Conservation (phyloP, 169 alveolate species). For the Plasmodium inui region DNA sequence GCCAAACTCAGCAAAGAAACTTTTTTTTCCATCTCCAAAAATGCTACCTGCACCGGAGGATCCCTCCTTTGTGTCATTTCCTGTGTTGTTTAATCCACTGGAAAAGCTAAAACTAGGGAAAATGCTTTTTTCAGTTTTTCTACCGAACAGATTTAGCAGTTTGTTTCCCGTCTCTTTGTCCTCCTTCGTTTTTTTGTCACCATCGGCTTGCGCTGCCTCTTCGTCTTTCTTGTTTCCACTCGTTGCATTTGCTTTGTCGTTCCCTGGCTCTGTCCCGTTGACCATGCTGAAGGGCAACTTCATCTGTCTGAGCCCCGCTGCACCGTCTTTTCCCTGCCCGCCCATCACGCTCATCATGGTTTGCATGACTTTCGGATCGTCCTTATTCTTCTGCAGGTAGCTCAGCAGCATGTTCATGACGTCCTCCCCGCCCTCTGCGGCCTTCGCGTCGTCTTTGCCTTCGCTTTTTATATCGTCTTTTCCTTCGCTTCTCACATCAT, state of each 20-base stretch:
- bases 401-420: constrained; percentile 53
- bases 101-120: neutral
- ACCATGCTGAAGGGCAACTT: neutral
- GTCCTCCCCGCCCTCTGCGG: constrained; percentile 6
- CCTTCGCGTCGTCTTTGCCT: neutral
- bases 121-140: neutral
- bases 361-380: constrained; percentile 61
- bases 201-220: neutral
- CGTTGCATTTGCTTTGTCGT: neutral
- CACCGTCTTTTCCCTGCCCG: constrained; percentile 1
- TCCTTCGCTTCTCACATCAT: neutral
- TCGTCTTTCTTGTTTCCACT: constrained; percentile 20
- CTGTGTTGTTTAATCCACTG: neutral
- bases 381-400: constrained; percentile 66
- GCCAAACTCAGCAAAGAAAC: neutral
- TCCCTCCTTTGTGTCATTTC: neutral
- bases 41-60: neutral
- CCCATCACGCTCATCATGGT: constrained; percentile 32
- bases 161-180: neutral
- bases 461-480: neutral
- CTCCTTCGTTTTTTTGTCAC: neutral
- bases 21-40: constrained; percentile 1
- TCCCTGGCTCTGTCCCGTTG: neutral
- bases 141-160: neutral
- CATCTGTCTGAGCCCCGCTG: neutral